These are phyloP conservation scores for Hibiscus mutabilis DNA, from an alignment of 345 rosid species.

Conservation along the genomic window DNA sequence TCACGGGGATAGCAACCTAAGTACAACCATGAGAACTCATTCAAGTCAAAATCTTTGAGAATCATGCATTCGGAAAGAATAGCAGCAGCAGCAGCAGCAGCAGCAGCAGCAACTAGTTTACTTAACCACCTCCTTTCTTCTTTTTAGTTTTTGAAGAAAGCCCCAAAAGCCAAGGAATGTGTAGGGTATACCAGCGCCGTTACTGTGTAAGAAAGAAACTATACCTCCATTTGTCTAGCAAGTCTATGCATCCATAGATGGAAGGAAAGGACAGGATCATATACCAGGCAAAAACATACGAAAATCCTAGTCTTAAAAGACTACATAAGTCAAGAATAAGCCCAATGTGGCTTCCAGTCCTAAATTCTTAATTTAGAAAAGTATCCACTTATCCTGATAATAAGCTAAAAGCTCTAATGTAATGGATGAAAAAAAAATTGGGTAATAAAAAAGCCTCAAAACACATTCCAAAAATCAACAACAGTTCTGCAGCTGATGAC, in stretches of 20 bases:
- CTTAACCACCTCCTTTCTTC: background rate
- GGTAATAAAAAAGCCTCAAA: background rate
- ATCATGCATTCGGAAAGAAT: background rate
- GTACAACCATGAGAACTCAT: constrained; percentile 10
- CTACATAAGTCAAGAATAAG: background rate
- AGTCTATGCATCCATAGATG: background rate
- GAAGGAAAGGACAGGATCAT: background rate
- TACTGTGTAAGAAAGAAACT: background rate
- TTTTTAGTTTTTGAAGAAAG: background rate
- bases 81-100: too few species aligned
- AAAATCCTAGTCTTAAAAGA: background rate
- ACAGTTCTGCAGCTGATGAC: background rate
- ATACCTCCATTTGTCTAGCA: background rate
- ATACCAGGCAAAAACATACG: background rate
- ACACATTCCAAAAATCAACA: background rate
- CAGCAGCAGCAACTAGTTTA: background rate
- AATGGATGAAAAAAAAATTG: background rate
- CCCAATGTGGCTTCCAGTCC: background rate
- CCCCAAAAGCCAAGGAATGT: background rate
- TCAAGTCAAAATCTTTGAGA: background rate
- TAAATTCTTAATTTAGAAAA: background rate
- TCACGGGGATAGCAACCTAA: constrained; percentile 97
- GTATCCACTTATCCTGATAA: background rate
- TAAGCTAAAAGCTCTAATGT: background rate
- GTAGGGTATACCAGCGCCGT: background rate